A percentile compares a stretch with the other conserved stretches of the same genome.
Conservation (phyloP, 768 basidiomycete genomes). For the Termitomyces sp. region DNA sequence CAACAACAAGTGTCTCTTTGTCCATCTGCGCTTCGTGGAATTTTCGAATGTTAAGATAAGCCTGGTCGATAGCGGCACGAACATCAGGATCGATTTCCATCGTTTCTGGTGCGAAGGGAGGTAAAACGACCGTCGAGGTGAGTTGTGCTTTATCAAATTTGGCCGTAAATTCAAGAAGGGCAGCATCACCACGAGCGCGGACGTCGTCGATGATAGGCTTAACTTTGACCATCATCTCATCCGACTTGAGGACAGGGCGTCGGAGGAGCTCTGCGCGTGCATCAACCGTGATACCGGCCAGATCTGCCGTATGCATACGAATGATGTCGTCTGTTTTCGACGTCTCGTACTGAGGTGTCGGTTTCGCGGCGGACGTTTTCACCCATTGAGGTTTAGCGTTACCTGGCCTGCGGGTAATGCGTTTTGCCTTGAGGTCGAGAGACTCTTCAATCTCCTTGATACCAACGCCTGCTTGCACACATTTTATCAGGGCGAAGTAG, state of each 20-base stretch:
- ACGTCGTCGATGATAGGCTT: constrained; percentile 92
- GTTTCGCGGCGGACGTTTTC: constrained; percentile 22
- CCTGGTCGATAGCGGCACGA: constrained; percentile 80
- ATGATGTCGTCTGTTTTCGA: constrained; percentile 47
- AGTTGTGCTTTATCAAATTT: constrained; percentile 89
- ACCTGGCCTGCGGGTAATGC: constrained; percentile 83
- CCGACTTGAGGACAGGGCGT: constrained; percentile 85
- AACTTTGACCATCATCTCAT: constrained; percentile 91
- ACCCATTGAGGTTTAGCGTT: constrained; percentile 89
- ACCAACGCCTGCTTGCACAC: constrained; percentile 78
- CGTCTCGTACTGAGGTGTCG: constrained; percentile 13
- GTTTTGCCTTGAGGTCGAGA: constrained; percentile 82
- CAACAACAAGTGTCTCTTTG: constrained; percentile 69
- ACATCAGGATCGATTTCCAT: constrained; percentile 65
- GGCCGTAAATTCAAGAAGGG: constrained; percentile 84
- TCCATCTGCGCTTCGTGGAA: constrained; percentile 92
- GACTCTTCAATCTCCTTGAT: constrained; percentile 82
- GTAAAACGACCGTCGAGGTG: constrained; percentile 65
- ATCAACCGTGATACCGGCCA: constrained; percentile 44
- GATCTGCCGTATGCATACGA: constrained; percentile 72
- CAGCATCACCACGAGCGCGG: constrained; percentile 78
- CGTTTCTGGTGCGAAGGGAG: constrained; percentile 71
- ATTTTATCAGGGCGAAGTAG: constrained; percentile 89
- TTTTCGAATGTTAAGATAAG: constrained; percentile 87
- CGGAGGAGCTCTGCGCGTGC: constrained; percentile 73